Percentiles rank a stretch among this genome's conserved stretches.
phyloP scores from a whole-genome alignment of 371 early-diverging fungal genomes.

The Syncephalis plumigaleata region DNA sequence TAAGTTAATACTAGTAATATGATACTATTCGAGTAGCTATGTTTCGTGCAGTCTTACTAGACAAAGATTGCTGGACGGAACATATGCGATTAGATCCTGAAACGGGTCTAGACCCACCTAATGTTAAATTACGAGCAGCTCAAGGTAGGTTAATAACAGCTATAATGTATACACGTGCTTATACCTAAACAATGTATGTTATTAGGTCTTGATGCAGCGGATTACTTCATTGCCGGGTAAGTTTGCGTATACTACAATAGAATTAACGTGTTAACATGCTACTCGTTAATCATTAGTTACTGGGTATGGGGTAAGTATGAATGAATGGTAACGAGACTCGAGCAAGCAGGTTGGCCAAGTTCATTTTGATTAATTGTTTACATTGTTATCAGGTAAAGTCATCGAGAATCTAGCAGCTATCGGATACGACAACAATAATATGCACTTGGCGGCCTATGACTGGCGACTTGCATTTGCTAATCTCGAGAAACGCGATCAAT shows the following conservation, averaged over 20 bases:
- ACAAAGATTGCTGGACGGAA: constrained; percentile 73
- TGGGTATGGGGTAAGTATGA: constrained; percentile 91
- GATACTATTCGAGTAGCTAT: constrained; percentile 26
- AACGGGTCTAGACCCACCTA: constrained; percentile 79
- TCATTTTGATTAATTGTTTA: too few species aligned
- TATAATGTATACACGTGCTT: not conserved
- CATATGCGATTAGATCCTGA: constrained; percentile 64
- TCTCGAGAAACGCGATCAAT: constrained; percentile 70
- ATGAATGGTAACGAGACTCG: not conserved
- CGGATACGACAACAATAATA: constrained; percentile 78
- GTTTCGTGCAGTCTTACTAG: constrained; percentile 61
- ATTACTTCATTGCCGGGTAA: constrained; percentile 81
- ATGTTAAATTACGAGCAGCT: constrained; percentile 69
- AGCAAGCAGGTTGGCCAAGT: too few species aligned
- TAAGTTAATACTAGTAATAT: constrained; percentile 3
- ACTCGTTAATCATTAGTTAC: constrained; percentile 20
- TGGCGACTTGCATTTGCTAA: constrained; percentile 80
- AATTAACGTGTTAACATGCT: not conserved
- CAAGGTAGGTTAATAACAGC: constrained; percentile 29
- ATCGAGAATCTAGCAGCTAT: constrained; percentile 66
- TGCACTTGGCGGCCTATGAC: constrained; percentile 82
- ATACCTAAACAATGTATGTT: not conserved
- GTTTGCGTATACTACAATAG: constrained; percentile 1
- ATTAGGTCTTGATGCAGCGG: constrained; percentile 73
- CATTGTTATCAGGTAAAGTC: constrained; percentile 11